Conservation (phyloP, 805 yeast species). For the Osmozyma mogii region DNA sequence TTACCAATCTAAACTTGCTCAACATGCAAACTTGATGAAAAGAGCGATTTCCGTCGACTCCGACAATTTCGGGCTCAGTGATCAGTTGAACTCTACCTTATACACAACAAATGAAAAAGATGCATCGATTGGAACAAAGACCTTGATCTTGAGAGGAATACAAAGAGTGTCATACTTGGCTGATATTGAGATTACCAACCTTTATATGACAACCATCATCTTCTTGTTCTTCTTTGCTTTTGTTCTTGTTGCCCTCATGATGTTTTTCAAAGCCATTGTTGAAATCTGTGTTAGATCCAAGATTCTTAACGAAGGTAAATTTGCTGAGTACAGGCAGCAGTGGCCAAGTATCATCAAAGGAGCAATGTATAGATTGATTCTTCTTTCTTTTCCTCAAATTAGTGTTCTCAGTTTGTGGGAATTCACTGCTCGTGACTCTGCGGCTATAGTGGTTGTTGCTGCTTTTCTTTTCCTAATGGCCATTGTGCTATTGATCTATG, state of each 20-base stretch:
- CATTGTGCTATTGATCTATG: slow-evolving; percentile 56
- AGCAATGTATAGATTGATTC: slow-evolving; percentile 70
- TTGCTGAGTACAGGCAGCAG: slow-evolving; percentile 68
- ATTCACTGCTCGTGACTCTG: slow-evolving; percentile 73
- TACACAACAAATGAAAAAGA: slow-evolving; percentile 71
- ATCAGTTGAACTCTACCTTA: slow-evolving; percentile 35
- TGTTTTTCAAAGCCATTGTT: slow-evolving; percentile 59
- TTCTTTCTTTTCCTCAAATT: slow-evolving; percentile 84
- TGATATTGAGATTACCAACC: slow-evolving; percentile 74
- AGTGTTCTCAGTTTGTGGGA: slow-evolving; percentile 83
- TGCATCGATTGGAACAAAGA: slow-evolving; percentile 51
- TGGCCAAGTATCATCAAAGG: slow-evolving; percentile 89
- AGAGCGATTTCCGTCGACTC: slow-evolving; percentile 32
- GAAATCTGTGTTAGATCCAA: slow-evolving; percentile 56
- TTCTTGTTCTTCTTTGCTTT: slow-evolving; percentile 75
- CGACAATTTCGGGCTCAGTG: slow-evolving; percentile 39
- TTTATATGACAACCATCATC: slow-evolving; percentile 80
- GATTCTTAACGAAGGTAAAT: slow-evolving; percentile 54
- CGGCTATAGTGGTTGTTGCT: slow-evolving; percentile 77
- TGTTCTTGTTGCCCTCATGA: slow-evolving; percentile 46
- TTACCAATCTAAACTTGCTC: slow-evolving; percentile 8
- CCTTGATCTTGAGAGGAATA: slow-evolving; percentile 80
- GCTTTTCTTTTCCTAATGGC: slow-evolving; percentile 56
- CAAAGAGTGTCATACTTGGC: slow-evolving; percentile 85
- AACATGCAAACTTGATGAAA: slow-evolving; percentile 13